Evolutionary conservation across 2,329 filamentous ascomycete genomes (phyloP).

Genomic region (Bipolaris cookei): DNA sequence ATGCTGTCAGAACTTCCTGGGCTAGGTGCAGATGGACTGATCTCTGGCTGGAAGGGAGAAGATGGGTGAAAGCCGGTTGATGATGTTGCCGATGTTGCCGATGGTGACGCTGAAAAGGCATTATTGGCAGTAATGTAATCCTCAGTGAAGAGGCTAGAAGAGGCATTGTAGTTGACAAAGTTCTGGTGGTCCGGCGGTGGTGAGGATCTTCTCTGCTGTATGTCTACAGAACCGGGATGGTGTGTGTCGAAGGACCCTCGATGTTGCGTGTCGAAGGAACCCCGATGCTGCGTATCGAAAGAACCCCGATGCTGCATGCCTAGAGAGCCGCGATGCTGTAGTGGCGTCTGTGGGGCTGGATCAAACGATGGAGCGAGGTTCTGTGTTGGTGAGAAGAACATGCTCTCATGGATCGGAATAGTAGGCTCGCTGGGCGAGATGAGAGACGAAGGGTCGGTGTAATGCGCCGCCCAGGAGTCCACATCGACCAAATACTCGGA

Average conservation of each 20-base stretch:
- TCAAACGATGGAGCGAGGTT: conserved; percentile 22
- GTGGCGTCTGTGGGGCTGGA: conserved; percentile 18
- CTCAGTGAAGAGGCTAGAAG: conserved; percentile 35
- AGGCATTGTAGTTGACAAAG: conserved; percentile 38
- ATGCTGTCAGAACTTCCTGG: conserved; percentile 41
- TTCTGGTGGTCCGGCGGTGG: conserved; percentile 34
- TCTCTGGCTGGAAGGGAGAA: conserved; percentile 28
- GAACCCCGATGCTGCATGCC: conserved; percentile 30
- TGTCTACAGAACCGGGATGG: conserved; percentile 29
- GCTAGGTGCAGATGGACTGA: conserved; percentile 41
- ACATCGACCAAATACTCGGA: conserved; percentile 28
- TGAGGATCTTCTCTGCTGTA: conserved; percentile 32
- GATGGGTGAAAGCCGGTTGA: conserved; percentile 26
- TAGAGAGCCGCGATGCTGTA: conserved; percentile 27
- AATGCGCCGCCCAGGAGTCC: conserved; percentile 35
- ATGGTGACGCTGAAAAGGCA: conserved; percentile 28
- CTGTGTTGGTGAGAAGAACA: conserved; percentile 27
- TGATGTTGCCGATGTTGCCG: conserved; percentile 31
- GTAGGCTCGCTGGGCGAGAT: conserved; percentile 39
- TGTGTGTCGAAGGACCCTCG: not conserved
- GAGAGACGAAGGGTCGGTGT: conserved; percentile 35
- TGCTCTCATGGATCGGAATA: conserved; percentile 30
- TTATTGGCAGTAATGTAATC: conserved; percentile 28
- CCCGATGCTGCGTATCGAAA: conserved; percentile 1
- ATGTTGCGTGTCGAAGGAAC: no score